phyloP scores from a whole-genome alignment of 2,329 filamentous ascomycete species.

The Amesomyces nigricolor region DNA sequence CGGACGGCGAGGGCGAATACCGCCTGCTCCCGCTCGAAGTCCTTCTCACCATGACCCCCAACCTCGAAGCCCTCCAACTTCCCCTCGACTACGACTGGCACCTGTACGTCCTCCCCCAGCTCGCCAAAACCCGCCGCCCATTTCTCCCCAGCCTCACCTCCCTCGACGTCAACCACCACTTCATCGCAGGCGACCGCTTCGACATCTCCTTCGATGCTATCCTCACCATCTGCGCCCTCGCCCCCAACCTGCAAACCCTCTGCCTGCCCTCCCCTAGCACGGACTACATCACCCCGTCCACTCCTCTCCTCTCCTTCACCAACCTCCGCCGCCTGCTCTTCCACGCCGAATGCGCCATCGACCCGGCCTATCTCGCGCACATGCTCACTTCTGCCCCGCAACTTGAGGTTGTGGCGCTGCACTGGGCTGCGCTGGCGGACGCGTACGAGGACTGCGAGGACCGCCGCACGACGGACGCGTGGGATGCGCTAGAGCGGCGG shows the following conservation, averaged over 20 bases:
- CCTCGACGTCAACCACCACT: not conserved
- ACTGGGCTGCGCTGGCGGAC: slow-evolving; percentile 1
- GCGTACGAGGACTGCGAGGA: not conserved
- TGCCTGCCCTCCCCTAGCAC: not conserved
- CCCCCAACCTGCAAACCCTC: slow-evolving; percentile 2
- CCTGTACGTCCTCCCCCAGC: not conserved
- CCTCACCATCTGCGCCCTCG: not conserved
- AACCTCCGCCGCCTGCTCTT: slow-evolving; percentile 6
- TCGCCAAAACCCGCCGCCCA: not conserved
- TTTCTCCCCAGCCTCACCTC: not conserved
- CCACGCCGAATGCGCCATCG: not conserved
- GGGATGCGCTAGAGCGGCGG: not conserved
- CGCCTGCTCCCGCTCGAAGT: slow-evolving; percentile 4
- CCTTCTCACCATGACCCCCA: slow-evolving; percentile 3
- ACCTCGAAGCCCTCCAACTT: slow-evolving; percentile 5
- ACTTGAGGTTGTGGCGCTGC: slow-evolving; percentile 4
- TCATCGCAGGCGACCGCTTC: slow-evolving; percentile 3
- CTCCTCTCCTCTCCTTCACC: not conserved
- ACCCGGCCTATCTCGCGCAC: not conserved
- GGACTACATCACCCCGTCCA: not conserved
- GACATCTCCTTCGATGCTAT: not conserved
- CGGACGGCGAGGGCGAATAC: not conserved
- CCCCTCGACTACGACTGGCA: slow-evolving; percentile 1
- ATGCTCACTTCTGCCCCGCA: not conserved
- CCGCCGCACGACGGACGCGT: not conserved